Evolutionary conservation across 179 eudicot species (phyloP).

Genomic region (Vitellaria paradoxa): DNA sequence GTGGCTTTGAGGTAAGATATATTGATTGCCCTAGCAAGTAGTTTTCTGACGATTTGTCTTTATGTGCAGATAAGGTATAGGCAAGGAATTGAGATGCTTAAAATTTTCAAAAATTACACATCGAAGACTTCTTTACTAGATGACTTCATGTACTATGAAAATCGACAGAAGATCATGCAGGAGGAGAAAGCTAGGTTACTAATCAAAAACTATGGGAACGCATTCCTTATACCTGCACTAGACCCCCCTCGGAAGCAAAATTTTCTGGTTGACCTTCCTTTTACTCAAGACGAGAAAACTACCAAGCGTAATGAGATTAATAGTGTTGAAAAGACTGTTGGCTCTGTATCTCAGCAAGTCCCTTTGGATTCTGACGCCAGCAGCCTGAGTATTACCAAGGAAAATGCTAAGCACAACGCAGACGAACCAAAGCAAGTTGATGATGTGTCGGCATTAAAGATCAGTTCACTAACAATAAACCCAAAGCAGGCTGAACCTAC

Average conservation of each 20-base stretch:
- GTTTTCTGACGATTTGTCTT: neutral
- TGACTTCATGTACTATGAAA: constrained; percentile 91
- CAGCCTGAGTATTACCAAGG: constrained; percentile 7
- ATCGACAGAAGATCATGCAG: constrained; percentile 74
- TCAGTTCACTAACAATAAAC: constrained; percentile 57
- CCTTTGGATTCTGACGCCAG: constrained; percentile 13
- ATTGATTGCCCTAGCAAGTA: too few species aligned
- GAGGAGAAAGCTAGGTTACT: constrained; percentile 68
- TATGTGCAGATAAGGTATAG: constrained; percentile 56
- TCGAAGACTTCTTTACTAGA: constrained; percentile 80
- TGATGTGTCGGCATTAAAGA: constrained; percentile 35
- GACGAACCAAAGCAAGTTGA: constrained; percentile 22
- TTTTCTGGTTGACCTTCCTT: constrained; percentile 29
- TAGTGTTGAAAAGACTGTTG: constrained; percentile 22
- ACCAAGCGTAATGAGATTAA: constrained; percentile 20
- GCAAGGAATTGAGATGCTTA: constrained; percentile 90
- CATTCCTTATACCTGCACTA: constrained; percentile 35
- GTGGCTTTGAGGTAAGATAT: neutral
- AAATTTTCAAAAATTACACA: constrained; percentile 59
- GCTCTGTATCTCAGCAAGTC: constrained; percentile 19
- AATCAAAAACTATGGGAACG: constrained; percentile 40
- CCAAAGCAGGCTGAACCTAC: constrained; percentile 41
- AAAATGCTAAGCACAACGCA: constrained; percentile 14
- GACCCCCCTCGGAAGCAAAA: constrained; percentile 45
- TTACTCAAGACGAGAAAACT: constrained; percentile 31